Evolutionary conservation across 768 basidiomycete species (phyloP).

Genomic region (Gymnopilus dilepis): DNA sequence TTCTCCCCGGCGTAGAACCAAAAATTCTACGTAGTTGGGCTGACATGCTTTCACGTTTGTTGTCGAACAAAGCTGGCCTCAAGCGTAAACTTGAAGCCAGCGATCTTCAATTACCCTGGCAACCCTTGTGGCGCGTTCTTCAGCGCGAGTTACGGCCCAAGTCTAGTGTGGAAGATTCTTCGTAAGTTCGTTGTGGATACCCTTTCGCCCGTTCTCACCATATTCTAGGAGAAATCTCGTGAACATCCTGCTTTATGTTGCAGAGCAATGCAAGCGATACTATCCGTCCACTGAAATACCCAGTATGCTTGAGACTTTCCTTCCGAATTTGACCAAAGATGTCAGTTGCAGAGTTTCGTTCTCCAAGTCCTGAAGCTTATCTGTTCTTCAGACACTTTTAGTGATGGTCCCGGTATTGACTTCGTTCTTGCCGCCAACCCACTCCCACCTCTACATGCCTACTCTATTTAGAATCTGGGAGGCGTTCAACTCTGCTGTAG

Average conservation of each 20-base stretch:
- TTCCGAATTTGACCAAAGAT: conserved; percentile 73
- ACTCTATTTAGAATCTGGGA: conserved; percentile 79
- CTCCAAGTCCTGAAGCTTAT: not conserved
- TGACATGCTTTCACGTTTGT: conserved; percentile 75
- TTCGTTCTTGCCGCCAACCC: conserved; percentile 75
- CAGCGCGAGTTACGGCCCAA: conserved; percentile 81
- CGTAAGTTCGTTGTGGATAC: conserved; percentile 44
- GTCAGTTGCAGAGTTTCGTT: conserved; percentile 44
- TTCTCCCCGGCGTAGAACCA: conserved; percentile 77
- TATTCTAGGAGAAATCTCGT: conserved; percentile 57
- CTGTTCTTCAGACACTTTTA: conserved; percentile 56
- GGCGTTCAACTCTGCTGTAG: conserved; percentile 71
- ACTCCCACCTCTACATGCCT: conserved; percentile 72
- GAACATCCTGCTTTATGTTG: conserved; percentile 76
- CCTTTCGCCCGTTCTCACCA: conserved; percentile 23
- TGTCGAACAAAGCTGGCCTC: conserved; percentile 66
- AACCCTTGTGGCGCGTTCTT: conserved; percentile 75
- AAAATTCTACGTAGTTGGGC: conserved; percentile 77
- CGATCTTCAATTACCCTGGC: conserved; percentile 77
- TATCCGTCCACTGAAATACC: conserved; percentile 69
- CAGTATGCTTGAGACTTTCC: conserved; percentile 71
- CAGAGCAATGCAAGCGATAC: conserved; percentile 75
- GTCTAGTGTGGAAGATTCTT: conserved; percentile 59
- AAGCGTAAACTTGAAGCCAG: conserved; percentile 68
- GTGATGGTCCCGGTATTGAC: conserved; percentile 78